Evolutionary conservation across 2,329 filamentous ascomycete genomes (phyloP), one percentile per base, ranked within the genome.

Genomic region (Paraphoma sp.): DNA sequence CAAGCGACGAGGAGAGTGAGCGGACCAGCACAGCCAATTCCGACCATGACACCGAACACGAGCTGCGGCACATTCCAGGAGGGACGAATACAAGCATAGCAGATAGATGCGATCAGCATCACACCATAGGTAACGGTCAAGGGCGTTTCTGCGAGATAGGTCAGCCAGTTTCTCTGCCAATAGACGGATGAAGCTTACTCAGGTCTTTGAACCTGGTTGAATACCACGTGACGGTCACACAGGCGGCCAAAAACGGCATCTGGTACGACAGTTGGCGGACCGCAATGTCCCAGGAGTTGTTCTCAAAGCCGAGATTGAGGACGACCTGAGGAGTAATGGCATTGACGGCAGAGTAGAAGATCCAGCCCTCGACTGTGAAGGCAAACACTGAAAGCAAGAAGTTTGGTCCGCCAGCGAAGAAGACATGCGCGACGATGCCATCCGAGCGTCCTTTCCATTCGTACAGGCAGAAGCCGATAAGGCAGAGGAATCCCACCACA

Each of bases 311-410:
- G 0, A 75, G 52, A 28, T 72, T 72, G 2, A 75, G 61, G 11
- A 75, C 66, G 14, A 74, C 63, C 42, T 75, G 72, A 0, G 72
- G 72, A 0, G 66, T 72, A 1, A 75, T 61, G 6, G 70, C 63
- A 30, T 74, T 75, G 18, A 75, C 70, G n/a, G 72, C 72, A 0
- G 67, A 71, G 42, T 74, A 74, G 56, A 84, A 86, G 52, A 86
- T 83, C 83, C 83, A 86, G 12, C 57, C 84, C 70, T 86, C 84
- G 33, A 86, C 81, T 3, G 81, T 80, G 57, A 86, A 86, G 4
- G 84, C 84, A 64, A 85, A 84, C 9, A 82, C 79, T 1, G 83
- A 80, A 4, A 85, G 78, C 7, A 77, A 80, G 62, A 86, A 86
- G 65, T 86, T 86, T 11, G 80, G 80, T 11, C 83, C 83, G 1